These are phyloP conservation scores for Tetracentron sinense DNA, from an alignment of 164 flowering plant species.

Conservation along the genomic window DNA sequence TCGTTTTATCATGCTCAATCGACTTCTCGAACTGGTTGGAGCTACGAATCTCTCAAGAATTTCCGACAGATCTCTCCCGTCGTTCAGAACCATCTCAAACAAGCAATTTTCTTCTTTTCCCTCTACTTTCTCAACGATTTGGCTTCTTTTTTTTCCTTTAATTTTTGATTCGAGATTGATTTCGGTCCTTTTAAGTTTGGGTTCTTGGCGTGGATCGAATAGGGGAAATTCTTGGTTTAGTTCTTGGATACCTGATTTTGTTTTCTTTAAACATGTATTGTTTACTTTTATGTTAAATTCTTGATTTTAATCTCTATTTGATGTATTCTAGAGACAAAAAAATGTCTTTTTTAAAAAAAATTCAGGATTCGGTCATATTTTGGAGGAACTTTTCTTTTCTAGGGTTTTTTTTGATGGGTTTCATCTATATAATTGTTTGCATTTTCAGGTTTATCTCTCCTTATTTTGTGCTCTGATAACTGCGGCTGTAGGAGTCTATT, in stretches of 20 bases:
- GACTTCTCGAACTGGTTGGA: conserved; percentile 12
- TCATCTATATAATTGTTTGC: background rate
- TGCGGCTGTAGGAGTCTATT: conserved; percentile 69
- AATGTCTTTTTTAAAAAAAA: background rate
- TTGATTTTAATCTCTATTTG: background rate
- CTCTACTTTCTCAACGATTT: background rate
- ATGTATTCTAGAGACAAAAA: background rate
- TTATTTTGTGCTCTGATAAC: conserved; percentile 71
- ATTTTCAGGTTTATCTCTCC: conserved; percentile 68
- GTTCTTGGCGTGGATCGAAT: too few species aligned
- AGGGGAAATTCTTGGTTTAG: too few species aligned
- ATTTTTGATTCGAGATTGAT: background rate
- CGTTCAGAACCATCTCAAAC: conserved; percentile 23
- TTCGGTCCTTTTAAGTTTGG: too few species aligned
- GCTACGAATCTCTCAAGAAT: conserved; percentile 21
- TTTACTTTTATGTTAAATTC: background rate
- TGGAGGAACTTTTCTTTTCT: background rate
- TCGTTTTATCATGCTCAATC: conserved; percentile 17
- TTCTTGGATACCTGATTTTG: background rate
- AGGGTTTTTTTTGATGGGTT: background rate
- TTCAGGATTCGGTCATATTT: background rate
- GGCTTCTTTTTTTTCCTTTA: background rate
- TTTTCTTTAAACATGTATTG: background rate
- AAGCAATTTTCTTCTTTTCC: too few species aligned
- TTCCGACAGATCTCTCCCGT: conserved; percentile 25